phyloP scores from a whole-genome alignment of 129 eudicot genomes.

The Flaveria linearis region DNA sequence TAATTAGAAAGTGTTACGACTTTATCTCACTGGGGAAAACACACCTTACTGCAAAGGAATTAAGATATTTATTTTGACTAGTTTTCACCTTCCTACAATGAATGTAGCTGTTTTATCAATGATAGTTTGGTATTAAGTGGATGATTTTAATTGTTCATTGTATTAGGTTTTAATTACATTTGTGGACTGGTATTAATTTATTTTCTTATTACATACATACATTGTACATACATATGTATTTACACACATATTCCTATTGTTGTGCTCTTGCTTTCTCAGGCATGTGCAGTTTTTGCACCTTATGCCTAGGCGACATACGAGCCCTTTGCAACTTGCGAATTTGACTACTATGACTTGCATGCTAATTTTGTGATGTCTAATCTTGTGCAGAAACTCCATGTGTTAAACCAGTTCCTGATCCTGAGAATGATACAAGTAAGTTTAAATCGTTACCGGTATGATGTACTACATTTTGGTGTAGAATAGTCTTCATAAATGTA shows the following conservation, averaged over 20 bases:
- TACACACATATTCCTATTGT: not conserved
- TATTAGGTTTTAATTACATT: not conserved
- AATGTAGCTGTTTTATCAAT: not conserved
- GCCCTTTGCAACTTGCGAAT: not conserved
- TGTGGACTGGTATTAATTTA: not conserved
- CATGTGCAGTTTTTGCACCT: not conserved
- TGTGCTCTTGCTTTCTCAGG: not conserved
- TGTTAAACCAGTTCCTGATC: constrained; percentile 36
- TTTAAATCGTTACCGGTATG: constrained; percentile 7
- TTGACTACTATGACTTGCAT: not conserved
- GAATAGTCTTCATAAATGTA: not conserved
- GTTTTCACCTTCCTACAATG: not conserved
- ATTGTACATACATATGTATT: not conserved
- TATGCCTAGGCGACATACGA: not conserved
- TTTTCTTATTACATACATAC: not conserved
- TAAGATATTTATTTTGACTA: not conserved
- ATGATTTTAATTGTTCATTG: not conserved
- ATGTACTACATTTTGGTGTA: not conserved
- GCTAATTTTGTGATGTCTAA: constrained; percentile 22
- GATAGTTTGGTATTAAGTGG: not conserved
- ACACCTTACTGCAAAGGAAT: not conserved
- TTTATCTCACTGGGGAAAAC: not conserved
- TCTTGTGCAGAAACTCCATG: constrained; percentile 58
- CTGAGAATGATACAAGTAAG: constrained; percentile 44
- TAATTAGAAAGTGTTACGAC: not conserved